phyloP scores from a whole-genome alignment of 768 basidiomycete species.

The Hydnomerulius pinastri region DNA sequence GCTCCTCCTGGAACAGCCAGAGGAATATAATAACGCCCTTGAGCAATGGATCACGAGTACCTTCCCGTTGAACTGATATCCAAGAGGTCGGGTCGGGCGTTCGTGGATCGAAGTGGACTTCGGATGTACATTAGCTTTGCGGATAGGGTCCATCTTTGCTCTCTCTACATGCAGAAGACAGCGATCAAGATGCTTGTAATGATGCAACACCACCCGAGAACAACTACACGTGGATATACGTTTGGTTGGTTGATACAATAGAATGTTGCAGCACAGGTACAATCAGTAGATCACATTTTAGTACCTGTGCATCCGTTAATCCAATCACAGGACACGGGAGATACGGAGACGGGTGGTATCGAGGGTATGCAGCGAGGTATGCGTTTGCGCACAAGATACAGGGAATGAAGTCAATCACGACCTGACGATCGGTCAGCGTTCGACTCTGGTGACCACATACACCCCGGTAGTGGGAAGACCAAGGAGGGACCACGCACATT shows the following conservation, averaged over 20 bases:
- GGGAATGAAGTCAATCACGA: slow-evolving; percentile 48
- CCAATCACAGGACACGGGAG: not conserved
- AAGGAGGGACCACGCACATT: slow-evolving; percentile 67
- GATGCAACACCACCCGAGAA: not conserved
- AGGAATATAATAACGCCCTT: slow-evolving; percentile 38
- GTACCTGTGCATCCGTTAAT: slow-evolving; percentile 27
- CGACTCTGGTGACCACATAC: slow-evolving; percentile 25
- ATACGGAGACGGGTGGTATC: not conserved
- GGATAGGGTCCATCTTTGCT: not conserved
- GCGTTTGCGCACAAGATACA: slow-evolving; percentile 4
- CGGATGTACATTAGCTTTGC: not conserved
- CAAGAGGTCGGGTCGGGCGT: not conserved
- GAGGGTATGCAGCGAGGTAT: slow-evolving; percentile 12
- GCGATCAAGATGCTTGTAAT: not conserved
- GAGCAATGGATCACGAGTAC: slow-evolving; percentile 31
- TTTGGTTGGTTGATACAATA: not conserved
- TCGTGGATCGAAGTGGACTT: too few relatives aligned
- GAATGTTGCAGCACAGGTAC: slow-evolving; percentile 6
- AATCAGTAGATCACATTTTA: slow-evolving; percentile 18
- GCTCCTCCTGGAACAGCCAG: slow-evolving; percentile 35
- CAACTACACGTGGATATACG: not conserved
- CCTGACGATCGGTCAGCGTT: slow-evolving; percentile 74
- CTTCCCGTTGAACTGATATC: slow-evolving; percentile 13
- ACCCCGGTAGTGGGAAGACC: slow-evolving; percentile 13
- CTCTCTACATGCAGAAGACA: not conserved